Base-by-base conservation (phyloP, 2,329 filamentous ascomycete species). In the Pestalotiopsis sp. region DNA sequence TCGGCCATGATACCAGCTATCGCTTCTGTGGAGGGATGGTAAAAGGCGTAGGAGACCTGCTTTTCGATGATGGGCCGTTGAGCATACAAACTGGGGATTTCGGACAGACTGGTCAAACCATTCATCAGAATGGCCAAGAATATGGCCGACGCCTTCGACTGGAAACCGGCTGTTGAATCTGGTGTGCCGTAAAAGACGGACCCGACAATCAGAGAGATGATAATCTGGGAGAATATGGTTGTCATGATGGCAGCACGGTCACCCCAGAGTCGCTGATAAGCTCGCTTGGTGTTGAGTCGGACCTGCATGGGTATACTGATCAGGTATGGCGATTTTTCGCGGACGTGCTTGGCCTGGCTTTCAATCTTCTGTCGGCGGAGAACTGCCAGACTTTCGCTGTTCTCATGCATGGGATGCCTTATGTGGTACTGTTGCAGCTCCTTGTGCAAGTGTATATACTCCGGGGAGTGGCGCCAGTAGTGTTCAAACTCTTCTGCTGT, bases 401-500 rank as follows among this genome's bases (percentile, higher is more conserved):
- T 75, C 17, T 81, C 76, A 39, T 84, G 80, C 23, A 83, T 73
- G 0, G 83, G 83, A 69, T 82, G 82, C 2, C 84, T 78, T 3
- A 80, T 68, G 57, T 89, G 82, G 67, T 90, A 84, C 0, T 79
- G 76, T 2, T 83, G 80, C 25, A 91, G 87, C 17, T 90, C 85
- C 2, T 74, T 71, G 52, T 82, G 76, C 0, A 89, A 74, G 0
- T 75, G 74, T 3, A 76, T 70, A 70, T 79, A 86, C 66, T 87
- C 84, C 0, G 78, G 73, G 1, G 85, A 88, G 27, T 81, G 73
- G 23, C 76, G 77, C 84, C 85, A 86, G 65, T 80, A 80, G 1
- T 70, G 67, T 70, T 85, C 91, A 73, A 93, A 93, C 1, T 93
- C 92, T 60, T 92, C 90, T 0, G 92, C 85, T 0, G 91, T 93